Evolutionary conservation across 257 asterid species (phyloP).

Genomic region (Anisodus acutangulus): DNA sequence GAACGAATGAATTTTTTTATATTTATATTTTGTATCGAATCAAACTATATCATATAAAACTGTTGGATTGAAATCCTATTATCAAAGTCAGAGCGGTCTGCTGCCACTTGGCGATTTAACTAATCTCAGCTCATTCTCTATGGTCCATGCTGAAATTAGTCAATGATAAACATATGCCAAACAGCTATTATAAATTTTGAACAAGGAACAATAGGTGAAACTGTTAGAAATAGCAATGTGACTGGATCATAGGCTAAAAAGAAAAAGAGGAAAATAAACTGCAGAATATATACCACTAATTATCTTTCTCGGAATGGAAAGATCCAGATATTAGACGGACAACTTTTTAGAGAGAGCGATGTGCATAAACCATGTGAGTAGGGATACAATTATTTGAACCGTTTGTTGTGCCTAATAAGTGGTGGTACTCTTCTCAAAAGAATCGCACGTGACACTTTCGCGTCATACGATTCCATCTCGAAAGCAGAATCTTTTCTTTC

Average conservation of each 20-base stretch:
- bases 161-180: background rate
- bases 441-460: slow-evolving; percentile 19
- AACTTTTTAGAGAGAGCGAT: background rate
- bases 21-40: too few species aligned
- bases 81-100: background rate
- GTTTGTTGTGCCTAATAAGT: slow-evolving; percentile 14
- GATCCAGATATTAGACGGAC: too few species aligned
- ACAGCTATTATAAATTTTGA: background rate
- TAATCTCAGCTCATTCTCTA: background rate
- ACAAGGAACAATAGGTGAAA: background rate
- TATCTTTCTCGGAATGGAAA: too few species aligned
- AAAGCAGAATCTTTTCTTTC: background rate
- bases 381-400: background rate
- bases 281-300: too few species aligned
- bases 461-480: too few species aligned
- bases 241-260: background rate
- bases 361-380: background rate
- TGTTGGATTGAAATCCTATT: background rate
- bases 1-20: too few species aligned
- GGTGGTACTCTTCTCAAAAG: slow-evolving; percentile 26
- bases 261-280: background rate
- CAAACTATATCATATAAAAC: too few species aligned
- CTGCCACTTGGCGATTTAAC: background rate
- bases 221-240: background rate
- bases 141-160: background rate